Evolutionary conservation across 2,329 filamentous ascomycete species (phyloP).

Genomic region (Aschersonia sp.): DNA sequence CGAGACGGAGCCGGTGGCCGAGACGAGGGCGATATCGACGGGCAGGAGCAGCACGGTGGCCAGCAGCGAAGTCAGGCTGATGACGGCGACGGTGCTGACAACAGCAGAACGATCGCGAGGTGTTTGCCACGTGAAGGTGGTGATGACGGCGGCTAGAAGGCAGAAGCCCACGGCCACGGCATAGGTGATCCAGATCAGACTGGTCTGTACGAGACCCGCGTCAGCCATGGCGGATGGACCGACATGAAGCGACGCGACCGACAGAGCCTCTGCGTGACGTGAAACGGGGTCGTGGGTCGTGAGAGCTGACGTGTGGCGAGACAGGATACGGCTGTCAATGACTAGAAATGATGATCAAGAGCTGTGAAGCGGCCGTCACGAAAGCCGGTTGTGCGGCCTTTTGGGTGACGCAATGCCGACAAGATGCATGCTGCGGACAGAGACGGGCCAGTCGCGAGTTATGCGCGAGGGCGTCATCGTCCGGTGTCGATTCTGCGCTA

Average conservation of each 20-base stretch:
- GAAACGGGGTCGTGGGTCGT: not conserved
- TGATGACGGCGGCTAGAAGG: slow-evolving; percentile 64
- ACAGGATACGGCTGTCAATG: not conserved
- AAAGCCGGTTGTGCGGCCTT: not conserved
- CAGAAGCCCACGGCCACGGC: slow-evolving; percentile 67
- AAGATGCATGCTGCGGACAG: too few relatives aligned
- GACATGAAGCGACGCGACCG: slow-evolving; percentile 1
- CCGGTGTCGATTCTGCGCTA: not conserved
- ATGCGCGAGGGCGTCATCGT: not conserved
- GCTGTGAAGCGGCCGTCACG: too few relatives aligned
- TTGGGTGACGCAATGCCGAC: not conserved
- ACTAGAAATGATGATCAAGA: not conserved
- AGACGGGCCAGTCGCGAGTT: not conserved
- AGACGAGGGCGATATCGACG: slow-evolving; percentile 90
- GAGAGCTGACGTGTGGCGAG: not conserved
- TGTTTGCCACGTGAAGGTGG: slow-evolving; percentile 84
- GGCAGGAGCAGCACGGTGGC: slow-evolving; percentile 87
- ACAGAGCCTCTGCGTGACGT: not conserved
- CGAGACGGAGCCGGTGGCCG: slow-evolving; percentile 64
- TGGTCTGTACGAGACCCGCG: slow-evolving; percentile 61
- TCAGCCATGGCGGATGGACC: slow-evolving; percentile 19
- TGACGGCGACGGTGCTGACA: slow-evolving; percentile 72
- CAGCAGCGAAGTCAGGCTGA: slow-evolving; percentile 75
- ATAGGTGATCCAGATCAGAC: slow-evolving; percentile 91
- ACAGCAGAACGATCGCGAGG: slow-evolving; percentile 72